Base-by-base conservation (phyloP, 176 grass and related monocot genomes). In the Rhynchospora pubera region DNA sequence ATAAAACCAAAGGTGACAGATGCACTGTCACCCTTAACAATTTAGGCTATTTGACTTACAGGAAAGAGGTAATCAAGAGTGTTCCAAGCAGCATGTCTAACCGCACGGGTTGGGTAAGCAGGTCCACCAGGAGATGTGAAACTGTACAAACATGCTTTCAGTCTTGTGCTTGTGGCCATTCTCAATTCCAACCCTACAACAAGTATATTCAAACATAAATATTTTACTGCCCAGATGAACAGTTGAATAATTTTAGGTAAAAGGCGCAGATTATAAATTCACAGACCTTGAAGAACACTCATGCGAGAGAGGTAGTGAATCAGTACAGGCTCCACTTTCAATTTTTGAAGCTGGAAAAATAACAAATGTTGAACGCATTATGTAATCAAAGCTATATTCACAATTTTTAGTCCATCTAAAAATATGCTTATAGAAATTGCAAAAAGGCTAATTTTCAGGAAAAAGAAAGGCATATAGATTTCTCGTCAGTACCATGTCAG, bases 51-150 rank as follows among this genome's bases (percentile, higher is more conserved):
- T 76, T 30, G 16, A 90, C 89, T 93, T 82, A 99, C 91, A 85
- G 96, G 92, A 66, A 95, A 98, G 83, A 93, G 91, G 44, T 85
- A 91, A 93, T 99, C 92, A 66, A 99, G 81, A 7, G 87, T 91
- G 81, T 91, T 87, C 96, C 92, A 95, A 47, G 92, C 85, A 62
- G 92, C 91, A 56, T 99, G 92, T 26, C 96, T 86, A 21, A 95
- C 96, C 5, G 87, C 73, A 64, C 92, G 87, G 81, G 96, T 99
- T 34, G 96, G 96, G 63, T 99, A 98, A 14, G 86, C 86, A 58
- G 95, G 95, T 1, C 92, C 95, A 55, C 92, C 92, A 71, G 96
- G 96, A 65, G 96, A 98, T n/a, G 96, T 98, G 63, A 98, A 98
- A 80, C 96, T 94, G 57, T 94, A 94, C 3, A 98, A 88, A 80